phyloP scores from a whole-genome alignment of 176 grass and related monocot genomes.

The Carex myosuroides region DNA sequence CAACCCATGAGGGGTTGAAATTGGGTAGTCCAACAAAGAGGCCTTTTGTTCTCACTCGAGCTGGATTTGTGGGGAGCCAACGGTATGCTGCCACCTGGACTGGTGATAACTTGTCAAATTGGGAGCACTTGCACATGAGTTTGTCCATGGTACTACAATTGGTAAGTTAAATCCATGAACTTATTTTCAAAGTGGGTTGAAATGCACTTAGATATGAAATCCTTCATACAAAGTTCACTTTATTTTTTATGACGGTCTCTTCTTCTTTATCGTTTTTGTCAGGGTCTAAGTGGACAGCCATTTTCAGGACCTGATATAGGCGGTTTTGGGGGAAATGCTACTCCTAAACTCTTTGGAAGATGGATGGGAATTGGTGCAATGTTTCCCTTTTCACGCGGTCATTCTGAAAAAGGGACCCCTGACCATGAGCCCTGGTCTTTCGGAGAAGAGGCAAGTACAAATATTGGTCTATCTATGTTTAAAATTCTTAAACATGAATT shows the following conservation, averaged over 20 bases:
- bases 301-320: constrained; percentile 94
- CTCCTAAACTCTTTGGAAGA: constrained; percentile 86
- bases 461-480: not conserved
- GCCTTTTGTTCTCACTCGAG: constrained; percentile 92
- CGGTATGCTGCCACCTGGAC: constrained; percentile 96
- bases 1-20: constrained; percentile 83
- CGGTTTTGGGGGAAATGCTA: constrained; percentile 87
- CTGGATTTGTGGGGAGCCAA: constrained; percentile 92
- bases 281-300: constrained; percentile 93
- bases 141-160: constrained; percentile 94
- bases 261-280: constrained; percentile 16
- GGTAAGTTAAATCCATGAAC: constrained; percentile 35
- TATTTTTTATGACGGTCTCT: not conserved
- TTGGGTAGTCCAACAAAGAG: constrained; percentile 51
- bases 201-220: not conserved
- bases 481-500: not conserved
- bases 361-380: constrained; percentile 86
- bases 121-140: constrained; percentile 97
- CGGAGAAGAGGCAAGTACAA: constrained; percentile 60
- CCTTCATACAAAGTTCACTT: not conserved
- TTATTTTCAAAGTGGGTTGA: not conserved
- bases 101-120: constrained; percentile 86
- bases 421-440: constrained; percentile 96
- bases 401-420: constrained; percentile 56
- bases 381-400: constrained; percentile 92